Percentiles rank a stretch among this genome's conserved stretches.
These are phyloP conservation scores for Secale cereale DNA, from an alignment of 176 grass and related monocot genomes.

Conservation along the genomic window DNA sequence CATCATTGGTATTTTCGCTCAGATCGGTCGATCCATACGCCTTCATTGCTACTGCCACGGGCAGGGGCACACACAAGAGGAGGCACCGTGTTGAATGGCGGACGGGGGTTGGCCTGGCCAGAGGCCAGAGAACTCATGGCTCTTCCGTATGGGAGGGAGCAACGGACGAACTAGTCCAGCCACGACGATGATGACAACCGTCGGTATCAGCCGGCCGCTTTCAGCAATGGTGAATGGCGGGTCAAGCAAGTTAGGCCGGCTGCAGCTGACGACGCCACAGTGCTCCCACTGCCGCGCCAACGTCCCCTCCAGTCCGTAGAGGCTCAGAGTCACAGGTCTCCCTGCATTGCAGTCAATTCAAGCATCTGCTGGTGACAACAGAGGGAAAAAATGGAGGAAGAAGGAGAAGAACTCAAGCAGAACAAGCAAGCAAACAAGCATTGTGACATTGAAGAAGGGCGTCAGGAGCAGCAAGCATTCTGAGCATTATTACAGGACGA, in stretches of 20 bases:
- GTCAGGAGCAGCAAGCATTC: constrained; percentile 30
- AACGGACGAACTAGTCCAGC: not conserved
- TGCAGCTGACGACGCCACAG: not conserved
- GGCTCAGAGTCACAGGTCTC: not conserved
- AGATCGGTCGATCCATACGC: constrained; percentile 1
- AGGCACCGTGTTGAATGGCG: not conserved
- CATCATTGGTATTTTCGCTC: not conserved
- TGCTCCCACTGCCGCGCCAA: not conserved
- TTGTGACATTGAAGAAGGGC: not conserved
- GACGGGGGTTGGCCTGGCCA: constrained; percentile 9
- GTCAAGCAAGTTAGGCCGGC: constrained; percentile 49
- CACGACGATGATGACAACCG: not conserved
- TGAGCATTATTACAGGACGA: constrained; percentile 37
- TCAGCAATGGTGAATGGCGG: constrained; percentile 15
- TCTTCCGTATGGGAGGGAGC: constrained; percentile 8
- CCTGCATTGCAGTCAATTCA: not conserved
- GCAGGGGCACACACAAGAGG: not conserved
- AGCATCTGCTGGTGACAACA: not conserved
- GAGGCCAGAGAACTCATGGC: not conserved
- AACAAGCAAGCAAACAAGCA: not conserved
- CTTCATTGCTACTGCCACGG: constrained; percentile 2
- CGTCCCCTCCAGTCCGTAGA: not conserved
- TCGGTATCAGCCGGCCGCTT: constrained; percentile 21
- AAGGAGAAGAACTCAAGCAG: not conserved
- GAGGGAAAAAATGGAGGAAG: not conserved